Evolutionary conservation across 495 filamentous ascomycete genomes (phyloP), one percentile per base, ranked within the genome.

Genomic region (Collariella sp.): DNA sequence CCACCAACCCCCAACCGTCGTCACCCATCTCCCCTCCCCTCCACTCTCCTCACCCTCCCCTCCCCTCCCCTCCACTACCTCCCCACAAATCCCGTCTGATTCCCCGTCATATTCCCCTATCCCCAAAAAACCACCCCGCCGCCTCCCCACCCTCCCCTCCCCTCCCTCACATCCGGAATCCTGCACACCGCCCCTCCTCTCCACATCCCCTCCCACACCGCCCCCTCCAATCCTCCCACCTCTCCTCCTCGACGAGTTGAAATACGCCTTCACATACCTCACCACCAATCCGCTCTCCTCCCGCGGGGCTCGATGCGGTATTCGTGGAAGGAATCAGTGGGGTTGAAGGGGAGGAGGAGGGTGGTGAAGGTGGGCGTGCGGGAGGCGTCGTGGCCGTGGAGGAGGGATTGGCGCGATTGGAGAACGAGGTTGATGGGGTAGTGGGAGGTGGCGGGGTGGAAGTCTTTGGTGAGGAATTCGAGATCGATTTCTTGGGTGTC

Each of bases 401-500:
- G 38, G 5, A 72, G 72, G 0, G 83, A 79, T 35, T 75, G 69
- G 15, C 76, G 66, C 0, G 84, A 82, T 64, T 89, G 85, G 18
- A 88, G 66, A 2, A 89, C 85, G 4, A 90, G 78, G 61, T 89
- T 87, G 26, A 91, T 70, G 0, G 81, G 82, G 52, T 72, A 78
- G 19, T 67, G 70, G 34, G 56, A 66, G 24, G 76, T 73, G 20
- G 46, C 47, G 24, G 57, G 43, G 54, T 79, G 71, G 56, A 83
- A 83, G 47, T 87, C 73, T 6, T 70, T 65, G 22, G 83, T 83
- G 15, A 89, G 75, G 62, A 86, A 83, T 55, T 89, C 86, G 66
- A 90, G 80, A 65, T 90, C 86, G 55, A 89, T 87, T 58, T 90
- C 86, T 64, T 87, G 84, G 4, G 82, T 84, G 64, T 90, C 80